Evolutionary conservation across 1,284 basidiomycete species (phyloP).

Genomic region (Leucoagaricus sp.): DNA sequence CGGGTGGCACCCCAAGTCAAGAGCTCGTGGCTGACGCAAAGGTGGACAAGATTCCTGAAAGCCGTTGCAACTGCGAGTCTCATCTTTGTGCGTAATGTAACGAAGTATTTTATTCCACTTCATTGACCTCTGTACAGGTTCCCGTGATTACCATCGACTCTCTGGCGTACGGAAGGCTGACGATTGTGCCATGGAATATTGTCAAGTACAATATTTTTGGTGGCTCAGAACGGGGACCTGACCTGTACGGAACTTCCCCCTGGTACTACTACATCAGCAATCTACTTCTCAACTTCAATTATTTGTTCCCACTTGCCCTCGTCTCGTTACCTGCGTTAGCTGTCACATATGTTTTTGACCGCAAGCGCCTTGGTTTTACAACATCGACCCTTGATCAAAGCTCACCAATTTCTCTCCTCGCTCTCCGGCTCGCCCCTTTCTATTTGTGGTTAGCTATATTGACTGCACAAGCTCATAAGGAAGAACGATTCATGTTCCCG

Average conservation of each 20-base stretch:
- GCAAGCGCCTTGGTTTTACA: constrained; percentile 73
- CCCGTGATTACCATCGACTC: constrained; percentile 85
- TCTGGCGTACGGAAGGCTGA: constrained; percentile 80
- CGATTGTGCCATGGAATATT: constrained; percentile 92
- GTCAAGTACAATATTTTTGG: constrained; percentile 93
- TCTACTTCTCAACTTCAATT: constrained; percentile 92
- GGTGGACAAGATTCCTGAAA: constrained; percentile 64
- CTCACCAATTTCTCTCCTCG: constrained; percentile 78
- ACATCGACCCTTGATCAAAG: constrained; percentile 59
- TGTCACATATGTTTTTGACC: constrained; percentile 78
- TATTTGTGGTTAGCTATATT: constrained; percentile 90
- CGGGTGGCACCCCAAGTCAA: constrained; percentile 54
- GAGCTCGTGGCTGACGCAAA: constrained; percentile 56
- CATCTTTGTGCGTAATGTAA: constrained; percentile 61
- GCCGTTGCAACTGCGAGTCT: constrained; percentile 60
- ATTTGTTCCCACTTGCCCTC: constrained; percentile 80
- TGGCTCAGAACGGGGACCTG: constrained; percentile 76
- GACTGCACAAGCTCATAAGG: constrained; percentile 88
- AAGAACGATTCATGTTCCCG: constrained; percentile 98
- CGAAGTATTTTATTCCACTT: not conserved
- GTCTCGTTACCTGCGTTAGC: constrained; percentile 77
- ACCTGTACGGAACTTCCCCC: constrained; percentile 93
- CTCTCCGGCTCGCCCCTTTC: constrained; percentile 77
- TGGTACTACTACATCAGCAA: constrained; percentile 84
- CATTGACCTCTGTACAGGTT: constrained; percentile 46